Base-by-base conservation (phyloP, 2,329 filamentous ascomycete species). In the Trichophaea hybrida region DNA sequence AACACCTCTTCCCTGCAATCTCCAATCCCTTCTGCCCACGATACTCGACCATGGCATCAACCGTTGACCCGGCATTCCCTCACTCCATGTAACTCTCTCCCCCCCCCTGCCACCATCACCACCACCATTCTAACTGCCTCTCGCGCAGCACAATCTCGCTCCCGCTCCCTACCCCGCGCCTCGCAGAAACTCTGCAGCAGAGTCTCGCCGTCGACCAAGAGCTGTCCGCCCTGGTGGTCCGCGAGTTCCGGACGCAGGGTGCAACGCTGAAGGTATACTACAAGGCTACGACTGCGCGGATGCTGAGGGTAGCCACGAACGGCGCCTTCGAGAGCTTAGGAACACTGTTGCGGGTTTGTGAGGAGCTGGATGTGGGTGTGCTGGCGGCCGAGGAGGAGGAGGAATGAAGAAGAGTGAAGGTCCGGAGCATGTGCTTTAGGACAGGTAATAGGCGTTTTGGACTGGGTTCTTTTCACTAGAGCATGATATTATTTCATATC, bases 241-340 rank as follows among this genome's bases (percentile, higher is more conserved):
- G 91, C 59, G 76, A 78, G 1, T 84, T 96, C 65, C 15, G 48
- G 10, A 54, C 59, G 4, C 60, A 65, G n/a, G 53, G 60, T 13
- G 43, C 68, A 24, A 54, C 65, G 7, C 57, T 97, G 53, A 77
- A 79, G 61, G 85, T 87, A 7, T 79, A 85, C 61, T 97, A 97
- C 74, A 80, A 78, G 58, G 93, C 93, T 1, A 88, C 88, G 0
- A 97, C 93, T 17, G 95, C 96, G 71, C 84, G 93, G 67, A 97
- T 97, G 91, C 78, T 98, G 60, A 84, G 93, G 49, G 93, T 98
- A 1, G 87, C 91, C 2, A 90, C 96, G 59, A 97, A 97, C 74
- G 88, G 89, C 7, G 96, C 96, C 73, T 89, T 97, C 78, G 91
- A 97, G 69, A 94, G 85, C 67, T 72, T 96, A 59, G 81, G 82